phyloP scores from a whole-genome alignment of 1,139 yeast species.

The Blastobotrys arbuscula region DNA sequence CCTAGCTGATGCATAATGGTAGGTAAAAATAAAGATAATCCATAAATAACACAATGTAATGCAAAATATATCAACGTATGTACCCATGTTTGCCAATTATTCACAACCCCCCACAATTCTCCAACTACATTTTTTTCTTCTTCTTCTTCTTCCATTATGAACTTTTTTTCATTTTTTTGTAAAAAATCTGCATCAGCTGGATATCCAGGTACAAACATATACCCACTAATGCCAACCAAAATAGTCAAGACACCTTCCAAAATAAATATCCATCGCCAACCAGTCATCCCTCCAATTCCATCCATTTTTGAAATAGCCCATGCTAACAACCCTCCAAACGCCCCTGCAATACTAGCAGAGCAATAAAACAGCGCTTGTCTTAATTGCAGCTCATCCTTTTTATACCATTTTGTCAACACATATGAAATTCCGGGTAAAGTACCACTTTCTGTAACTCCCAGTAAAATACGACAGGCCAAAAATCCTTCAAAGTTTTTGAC shows the following conservation, averaged over 20 bases:
- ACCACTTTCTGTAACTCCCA: constrained; percentile 58
- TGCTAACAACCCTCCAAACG: constrained; percentile 34
- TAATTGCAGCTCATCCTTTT: constrained; percentile 36
- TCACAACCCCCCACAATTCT: constrained; percentile 28
- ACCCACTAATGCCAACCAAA: constrained; percentile 44
- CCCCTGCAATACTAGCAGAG: constrained; percentile 33
- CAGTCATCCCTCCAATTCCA: constrained; percentile 32
- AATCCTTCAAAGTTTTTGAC: constrained; percentile 48
- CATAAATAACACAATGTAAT: constrained; percentile 23
- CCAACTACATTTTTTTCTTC: constrained; percentile 5
- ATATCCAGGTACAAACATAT: constrained; percentile 46
- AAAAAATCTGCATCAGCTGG: constrained; percentile 46
- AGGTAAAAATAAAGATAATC: constrained; percentile 32
- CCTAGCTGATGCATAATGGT: constrained; percentile 32
- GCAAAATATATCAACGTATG: constrained; percentile 20
- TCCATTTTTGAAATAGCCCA: constrained; percentile 37
- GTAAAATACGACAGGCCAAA: constrained; percentile 49
- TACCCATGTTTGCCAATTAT: constrained; percentile 31
- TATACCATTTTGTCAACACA: constrained; percentile 32
- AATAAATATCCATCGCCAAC: constrained; percentile 59
- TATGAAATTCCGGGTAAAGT: constrained; percentile 45
- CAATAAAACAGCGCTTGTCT: constrained; percentile 56
- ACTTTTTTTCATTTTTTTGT: constrained; percentile 42
- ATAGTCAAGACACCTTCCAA: constrained; percentile 51
- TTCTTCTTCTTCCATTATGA: constrained; percentile 25